Evolutionary conservation across 1,284 basidiomycete genomes (phyloP), one percentile per base, ranked within the genome.

Genomic region (Pseudozyma hubeiensis): DNA sequence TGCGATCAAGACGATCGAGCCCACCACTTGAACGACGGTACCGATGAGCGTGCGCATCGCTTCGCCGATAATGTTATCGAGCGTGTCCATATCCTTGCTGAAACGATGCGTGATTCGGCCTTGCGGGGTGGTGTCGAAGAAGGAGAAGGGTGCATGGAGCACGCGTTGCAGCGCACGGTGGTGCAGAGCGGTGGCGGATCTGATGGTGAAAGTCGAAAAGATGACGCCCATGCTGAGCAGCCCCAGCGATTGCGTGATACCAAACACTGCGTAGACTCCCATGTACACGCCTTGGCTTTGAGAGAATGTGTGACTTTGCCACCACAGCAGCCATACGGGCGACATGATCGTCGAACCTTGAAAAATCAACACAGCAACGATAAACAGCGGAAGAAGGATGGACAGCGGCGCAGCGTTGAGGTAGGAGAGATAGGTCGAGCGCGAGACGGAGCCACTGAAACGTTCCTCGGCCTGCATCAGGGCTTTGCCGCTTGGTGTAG

Each of bases 1-100:
- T 7, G 87, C 86, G 45, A 94, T 90, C 66, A 95, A 84, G 80
- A 94, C 90, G 80, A 93, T 88, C 3, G 92, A 90, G 34, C 92
- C 91, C 13, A 91, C 40, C 46, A 93, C 91, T 53, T 87, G 87
- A 3, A 89, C 89, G 2, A 88, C 75, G 0, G 92, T 93, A n/a
- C 81, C 86, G 60, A 88, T 85, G 53, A 93, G 87, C 89, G 92
- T 92, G 50, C 93, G 89, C 79, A 93, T 85, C 3, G 92, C 88
- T 82, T 94, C 92, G 87, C 78, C 71, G 29, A 75, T 66, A 16
- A 75, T 58, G 84, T 87, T 86, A 53, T 70, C 65, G 31, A 71
- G 47, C 19, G 68, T 74, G 54, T 85, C 84, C 40, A 84, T 80
- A 57, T 85, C 85, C 41, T 75, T 69, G 37, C 57, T 60, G 31